Base-by-base conservation (phyloP, 768 basidiomycete genomes). In the Calocybe gangraenosa region DNA sequence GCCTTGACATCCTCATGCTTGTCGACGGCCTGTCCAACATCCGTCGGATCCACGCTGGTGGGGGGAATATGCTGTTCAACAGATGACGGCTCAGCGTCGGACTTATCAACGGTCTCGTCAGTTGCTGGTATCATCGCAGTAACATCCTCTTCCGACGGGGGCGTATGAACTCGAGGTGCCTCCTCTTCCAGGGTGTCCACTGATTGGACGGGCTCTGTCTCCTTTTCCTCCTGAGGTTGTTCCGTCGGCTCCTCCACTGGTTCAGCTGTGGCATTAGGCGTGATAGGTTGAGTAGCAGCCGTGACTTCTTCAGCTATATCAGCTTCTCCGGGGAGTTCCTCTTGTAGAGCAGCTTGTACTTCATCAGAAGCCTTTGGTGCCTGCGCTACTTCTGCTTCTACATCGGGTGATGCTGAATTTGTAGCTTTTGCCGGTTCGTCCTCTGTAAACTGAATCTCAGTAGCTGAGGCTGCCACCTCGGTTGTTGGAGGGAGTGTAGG, bases 1-100 rank as follows among this genome's bases (percentile, higher is more conserved):
- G 20, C 45, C n/a, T 31, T 40, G 7, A 25, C 37, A 15, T 48
- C 38, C 25, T 46, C 40, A 14, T 39, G 36, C 10, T 37, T 48
- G 7, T 43, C 41, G 20, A 36, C n/a, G n/a, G n/a, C n/a, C n/a
- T n/a, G n/a, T n/a, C n/a, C n/a, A n/a, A n/a, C n/a, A n/a, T n/a
- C n/a, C n/a, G n/a, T n/a, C n/a, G n/a, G n/a, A n/a, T n/a, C n/a
- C n/a, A n/a, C n/a, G n/a, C n/a, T n/a, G n/a, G n/a, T n/a, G n/a
- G n/a, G n/a, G n/a, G n/a, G n/a, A n/a, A n/a, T n/a, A n/a, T n/a
- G n/a, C n/a, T n/a, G n/a, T n/a, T n/a, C n/a, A n/a, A n/a, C n/a
- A n/a, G n/a, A n/a, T n/a, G n/a, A n/a, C n/a, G n/a, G n/a, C n/a
- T n/a, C n/a, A n/a, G n/a, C n/a, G n/a, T n/a, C n/a, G n/a, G n/a